Conservation (phyloP, 2,329 filamentous ascomycete species). For the Zymoseptoria pseudotritici region DNA sequence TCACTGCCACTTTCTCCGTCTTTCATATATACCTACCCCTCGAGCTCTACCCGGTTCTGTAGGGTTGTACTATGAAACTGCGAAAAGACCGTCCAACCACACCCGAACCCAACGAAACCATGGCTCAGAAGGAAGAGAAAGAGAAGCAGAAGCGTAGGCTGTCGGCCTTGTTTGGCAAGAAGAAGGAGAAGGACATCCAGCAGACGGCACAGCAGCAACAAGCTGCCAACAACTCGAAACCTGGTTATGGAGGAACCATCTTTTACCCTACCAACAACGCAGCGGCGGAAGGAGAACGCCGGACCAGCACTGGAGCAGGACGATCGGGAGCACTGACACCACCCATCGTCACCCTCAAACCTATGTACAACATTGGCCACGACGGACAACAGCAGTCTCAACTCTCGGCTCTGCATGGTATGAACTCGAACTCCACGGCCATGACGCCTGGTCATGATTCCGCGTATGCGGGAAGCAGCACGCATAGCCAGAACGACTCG, state of each 20-base stretch:
- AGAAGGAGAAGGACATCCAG: conserved; percentile 1
- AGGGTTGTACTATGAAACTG: not conserved
- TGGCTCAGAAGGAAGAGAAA: conserved; percentile 1
- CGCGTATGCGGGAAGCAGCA: conserved; percentile 19
- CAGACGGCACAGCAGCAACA: not conserved
- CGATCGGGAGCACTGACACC: not conserved
- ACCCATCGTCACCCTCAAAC: not conserved
- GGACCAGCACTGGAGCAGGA: not conserved
- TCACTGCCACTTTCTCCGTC: not conserved
- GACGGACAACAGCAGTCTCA: not conserved
- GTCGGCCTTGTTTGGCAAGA: conserved; percentile 17
- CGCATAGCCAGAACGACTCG: conserved; percentile 6
- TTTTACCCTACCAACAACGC: not conserved
- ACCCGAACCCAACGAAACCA: not conserved
- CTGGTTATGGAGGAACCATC: not conserved
- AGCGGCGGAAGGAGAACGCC: not conserved
- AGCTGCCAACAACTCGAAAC: not conserved
- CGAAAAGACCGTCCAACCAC: not conserved
- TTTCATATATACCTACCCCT: not conserved
- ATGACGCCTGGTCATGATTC: conserved; percentile 14
- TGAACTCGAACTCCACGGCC: not conserved
- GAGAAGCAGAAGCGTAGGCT: conserved; percentile 13
- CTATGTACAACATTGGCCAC: not conserved
- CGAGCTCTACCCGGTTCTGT: not conserved
- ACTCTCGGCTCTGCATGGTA: not conserved